Base-by-base conservation (phyloP, 2,329 filamentous ascomycete species). In the Calonectria pseudoturangicola region DNA sequence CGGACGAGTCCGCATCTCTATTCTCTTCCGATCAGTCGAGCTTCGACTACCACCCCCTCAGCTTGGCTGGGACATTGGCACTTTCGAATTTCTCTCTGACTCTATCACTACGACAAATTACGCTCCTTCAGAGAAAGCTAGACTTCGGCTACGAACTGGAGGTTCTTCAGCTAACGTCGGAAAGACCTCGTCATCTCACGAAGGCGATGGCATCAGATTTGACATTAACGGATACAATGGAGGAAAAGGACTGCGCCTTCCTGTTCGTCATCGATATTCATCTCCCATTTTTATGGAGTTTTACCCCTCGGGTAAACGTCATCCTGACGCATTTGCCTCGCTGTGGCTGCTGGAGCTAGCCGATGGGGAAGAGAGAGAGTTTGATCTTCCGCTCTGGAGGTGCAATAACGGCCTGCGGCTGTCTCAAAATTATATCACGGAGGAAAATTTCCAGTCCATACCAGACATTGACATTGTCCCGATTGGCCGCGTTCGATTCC, bases 51-150 rank as follows among this genome's bases (percentile, higher is more conserved):
- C 96, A n/a, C 94, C 94, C 0, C 87, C 92, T 48, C 93, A 98
- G 84, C 89, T 98, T 5, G 95, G 96, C 12, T 98, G 96, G 94
- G 95, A 98, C 73, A 94, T 98, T 51, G 97, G 97, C 43, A 98
- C 96, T 0, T 98, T 98, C 80, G 93, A 98, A 80, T 97, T 98
- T 81, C 86, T 90, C 0, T 95, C 93, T 0, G 89, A 95, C 62
- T 89, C 88, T 18, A 92, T 98, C 58, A 89, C 89, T 0, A 91
- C 93, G 0, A 85, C 88, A 16, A 89, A 88, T 60, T 95, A 93
- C 79, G 86, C 88, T 1, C 89, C 91, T 6, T 84, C 88, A 47
- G 85, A 91, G 51, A 95, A 94, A 81, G 88, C 95, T 18, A 96
- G 95, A 83, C 86, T 98, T 51, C 92, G 91, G 78, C 84, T 98